Evolutionary conservation across 1,284 basidiomycete genomes (phyloP).

Genomic region (Heliocybe sulcata): DNA sequence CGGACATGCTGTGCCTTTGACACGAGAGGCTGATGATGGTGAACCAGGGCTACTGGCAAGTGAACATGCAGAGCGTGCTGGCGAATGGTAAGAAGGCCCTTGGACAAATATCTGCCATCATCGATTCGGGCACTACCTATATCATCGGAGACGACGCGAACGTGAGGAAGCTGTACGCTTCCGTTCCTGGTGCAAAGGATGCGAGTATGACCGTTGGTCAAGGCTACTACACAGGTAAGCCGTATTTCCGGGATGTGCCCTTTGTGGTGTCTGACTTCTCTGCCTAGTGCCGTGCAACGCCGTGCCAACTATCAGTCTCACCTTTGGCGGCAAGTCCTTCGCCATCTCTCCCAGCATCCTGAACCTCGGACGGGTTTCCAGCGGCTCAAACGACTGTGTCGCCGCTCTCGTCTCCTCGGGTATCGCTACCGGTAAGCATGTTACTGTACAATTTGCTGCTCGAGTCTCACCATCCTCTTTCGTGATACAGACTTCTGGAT

Average conservation of each 20-base stretch:
- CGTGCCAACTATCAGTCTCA: conserved; percentile 12
- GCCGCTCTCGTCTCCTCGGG: conserved; percentile 13
- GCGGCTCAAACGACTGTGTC: conserved; percentile 12
- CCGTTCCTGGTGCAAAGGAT: conserved; percentile 15
- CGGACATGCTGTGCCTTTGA: no score
- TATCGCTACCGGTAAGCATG: background rate
- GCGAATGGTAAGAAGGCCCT: conserved; percentile 10
- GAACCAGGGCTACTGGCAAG: conserved; percentile 17
- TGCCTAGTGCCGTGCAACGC: conserved; percentile 20
- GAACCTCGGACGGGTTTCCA: conserved; percentile 13
- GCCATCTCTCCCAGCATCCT: conserved; percentile 11
- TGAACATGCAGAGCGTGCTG: conserved; percentile 12
- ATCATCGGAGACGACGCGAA: background rate
- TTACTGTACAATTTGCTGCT: background rate
- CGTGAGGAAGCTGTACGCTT: conserved; percentile 11
- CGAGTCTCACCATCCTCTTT: background rate
- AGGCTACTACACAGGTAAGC: no score
- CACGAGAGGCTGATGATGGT: background rate
- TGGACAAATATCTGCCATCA: background rate
- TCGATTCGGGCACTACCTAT: conserved; percentile 4
- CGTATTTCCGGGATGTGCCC: no score
- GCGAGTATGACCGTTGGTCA: background rate
- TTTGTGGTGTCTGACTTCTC: no score
- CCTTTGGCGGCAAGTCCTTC: conserved; percentile 14
- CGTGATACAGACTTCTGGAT: conserved; percentile 5